Base-by-base conservation (phyloP, 2,329 filamentous ascomycete species). In the Hymenoscyphus repandus region DNA sequence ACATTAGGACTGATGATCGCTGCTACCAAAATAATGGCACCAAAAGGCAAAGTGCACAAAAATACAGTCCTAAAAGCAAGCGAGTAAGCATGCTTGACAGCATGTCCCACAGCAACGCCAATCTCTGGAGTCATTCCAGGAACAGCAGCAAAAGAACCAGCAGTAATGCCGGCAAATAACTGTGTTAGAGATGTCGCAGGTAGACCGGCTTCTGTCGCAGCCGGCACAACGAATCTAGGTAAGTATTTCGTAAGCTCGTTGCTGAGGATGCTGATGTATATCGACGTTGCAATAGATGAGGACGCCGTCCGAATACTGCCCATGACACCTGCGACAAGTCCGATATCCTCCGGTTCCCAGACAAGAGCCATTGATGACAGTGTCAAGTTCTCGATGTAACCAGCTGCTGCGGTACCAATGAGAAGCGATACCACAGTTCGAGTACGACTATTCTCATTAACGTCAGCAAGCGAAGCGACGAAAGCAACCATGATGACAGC, bases 281-380 rank as follows among this genome's bases (percentile, higher is more conserved):
- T 54, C 20, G 68, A 65, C 45, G 66, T 65, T 1, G 68, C 64
- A 13, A 73, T 59, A 32, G 69, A 66, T 27, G 68, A 69, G n/a
- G 69, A 69, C 2, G 69, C 65, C 4, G 69, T 70, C 30, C 74
- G 70, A 49, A 76, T 73, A 17, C 69, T 72, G 10, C 73, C 72
- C 30, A 75, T 69, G 18, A 73, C 67, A 15, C 73, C 73, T 5
- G 57, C 71, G 48, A 61, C 72, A 13, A 75, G 66, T 13, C 73
- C 72, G 40, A 75, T 74, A 53, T 75, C 73, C 54, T 73, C 69
- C 5, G 73, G 64, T 50, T 72, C 72, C 60, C 69, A 73, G 38
- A 76, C 67, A 9, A 74, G 66, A 1, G 71, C 70, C 22, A 75
- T 70, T 6, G 69, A 70, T 0, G 72, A 69, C 45, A 73, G 65